Evolutionary conservation across 2,329 filamentous ascomycete species (phyloP).

Genomic region (Xylariaceae sp.): DNA sequence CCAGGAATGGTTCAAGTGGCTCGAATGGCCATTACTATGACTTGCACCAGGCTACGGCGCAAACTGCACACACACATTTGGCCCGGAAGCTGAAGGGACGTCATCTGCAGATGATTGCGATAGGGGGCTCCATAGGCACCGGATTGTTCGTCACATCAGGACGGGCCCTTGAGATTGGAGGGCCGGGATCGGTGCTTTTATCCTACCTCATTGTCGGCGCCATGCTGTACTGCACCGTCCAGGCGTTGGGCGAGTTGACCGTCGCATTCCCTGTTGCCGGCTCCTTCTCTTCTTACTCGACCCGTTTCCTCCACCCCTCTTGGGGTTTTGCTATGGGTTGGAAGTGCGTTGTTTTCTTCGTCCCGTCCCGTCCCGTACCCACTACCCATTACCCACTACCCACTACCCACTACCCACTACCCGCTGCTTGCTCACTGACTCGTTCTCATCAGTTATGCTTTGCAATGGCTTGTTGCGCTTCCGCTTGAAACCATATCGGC

Average conservation of each 20-base stretch:
- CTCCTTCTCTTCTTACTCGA: conserved; percentile 88
- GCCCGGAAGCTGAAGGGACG: conserved; percentile 72
- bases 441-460: conserved; percentile 56
- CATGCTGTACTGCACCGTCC: conserved; percentile 90
- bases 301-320: conserved; percentile 84
- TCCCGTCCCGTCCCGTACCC: not conserved
- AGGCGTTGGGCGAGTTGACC: conserved; percentile 85
- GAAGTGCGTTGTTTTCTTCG: conserved; percentile 54
- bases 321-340: conserved; percentile 96
- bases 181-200: conserved; percentile 71
- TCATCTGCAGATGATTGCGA: conserved; percentile 96
- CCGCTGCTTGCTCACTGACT: not conserved
- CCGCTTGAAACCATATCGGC: conserved; percentile 85
- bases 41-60: conserved; percentile 55
- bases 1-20: conserved; percentile 25
- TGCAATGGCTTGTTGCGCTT: conserved; percentile 81
- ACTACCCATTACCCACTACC: no score
- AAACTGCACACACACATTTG: conserved; percentile 71
- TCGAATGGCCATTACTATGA: conserved; percentile 46
- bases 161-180: conserved; percentile 62
- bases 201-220: conserved; percentile 73
- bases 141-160: conserved; percentile 85
- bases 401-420: not conserved
- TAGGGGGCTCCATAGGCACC: conserved; percentile 83
- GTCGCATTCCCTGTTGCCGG: conserved; percentile 87